Evolutionary conservation across 2,329 filamentous ascomycete species (phyloP), one percentile per base, ranked within the genome.

Genomic region (Ophiostoma australiae): DNA sequence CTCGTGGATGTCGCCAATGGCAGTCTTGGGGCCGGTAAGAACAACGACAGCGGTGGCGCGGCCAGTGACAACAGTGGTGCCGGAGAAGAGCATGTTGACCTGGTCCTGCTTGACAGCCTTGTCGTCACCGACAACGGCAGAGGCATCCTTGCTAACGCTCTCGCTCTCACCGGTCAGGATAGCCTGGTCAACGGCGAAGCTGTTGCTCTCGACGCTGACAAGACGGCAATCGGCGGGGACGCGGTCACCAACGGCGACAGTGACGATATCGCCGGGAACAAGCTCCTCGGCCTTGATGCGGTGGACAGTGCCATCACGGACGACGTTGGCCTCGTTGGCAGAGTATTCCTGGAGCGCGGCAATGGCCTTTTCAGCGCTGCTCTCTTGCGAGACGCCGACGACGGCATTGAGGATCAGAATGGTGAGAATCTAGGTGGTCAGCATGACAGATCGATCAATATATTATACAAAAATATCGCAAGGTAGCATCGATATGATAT

Each of bases 321-420:
- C 81, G 70, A 97, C 94, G 79, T 94, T 99, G 76, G 95, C 94
- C 81, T 97, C 93, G 81, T 98, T 99, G 78, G 95, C 95, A 39
- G 94, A 98, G 83, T 99, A 99, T 86, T 99, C 94, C 82, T 99
- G 95, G 71, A 99, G 87, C 65, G 95, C 95, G 35, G 95, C 94
- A 79, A 99, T 99, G 69, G 95, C 95, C 83, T 98, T 97, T 81
- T 99, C 95, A 75, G 95, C 95, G 78, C 94, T 97, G 82, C 92
- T 97, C 84, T 99, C 95, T 84, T 99, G 95, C 71, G 94, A 97
- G 37, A 99, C 95, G 79, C 95, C 95, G 74, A 99, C 95, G 75
- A 99, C 90, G 73, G 95, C 92, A 82, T 99, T 99, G 77, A 99
- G 89, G 74, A 99, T 91, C 66, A 99, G 86, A 78, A 99, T 99